Evolutionary conservation across 1,139 yeast species (phyloP), one percentile per base, ranked within the genome.

Genomic region (Sugiyamaella castrensis): DNA sequence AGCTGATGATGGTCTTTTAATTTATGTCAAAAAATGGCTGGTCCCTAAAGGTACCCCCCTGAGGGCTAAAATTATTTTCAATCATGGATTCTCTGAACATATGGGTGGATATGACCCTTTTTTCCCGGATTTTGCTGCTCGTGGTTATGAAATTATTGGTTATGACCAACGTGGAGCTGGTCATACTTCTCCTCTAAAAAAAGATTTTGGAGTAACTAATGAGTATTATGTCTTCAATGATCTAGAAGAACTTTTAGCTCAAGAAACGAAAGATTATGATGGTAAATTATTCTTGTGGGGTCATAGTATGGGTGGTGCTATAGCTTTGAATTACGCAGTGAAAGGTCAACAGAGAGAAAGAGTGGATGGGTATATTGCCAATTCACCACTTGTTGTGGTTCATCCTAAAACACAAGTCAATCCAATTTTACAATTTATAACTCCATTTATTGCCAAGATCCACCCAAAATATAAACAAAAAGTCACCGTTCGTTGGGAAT

Each of bases 261-360:
- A 30, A 47, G 49, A 46, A 63, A 8, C 35, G 8, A 73, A 72
- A 41, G 81, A 80, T 44, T 57, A 56, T 46, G 52, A 52, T 7
- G 69, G 66, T 26, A 61, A 56, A 55, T 62, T 88, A 37, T 77
- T 75, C 60, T 64, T 92, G 56, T 73, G 80, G 69, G 96, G 97
- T 2, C 95, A 87, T 63, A 87, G 95, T n/a, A 89, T 92, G 97
- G 98, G 98, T 43, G 97, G 97, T 16, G 96, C 87, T 0, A 82
- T 88, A 47, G 72, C 74, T 0, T 72, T 89, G 54, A 87, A 83
- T 67, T 91, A 91, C 65, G 87, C 82, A 12, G 76, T 84, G 46
- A 70, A 71, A 41, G 97, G 97, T 2, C 77, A 72, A 54, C 62
- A 78, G 64, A 72, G 74, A 41, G 77, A 80, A 34, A 61, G 73